Percentiles rank a stretch among this genome's conserved stretches.
Conservation (phyloP, 345 rosid species). For the Lumnitzera littorea region DNA sequence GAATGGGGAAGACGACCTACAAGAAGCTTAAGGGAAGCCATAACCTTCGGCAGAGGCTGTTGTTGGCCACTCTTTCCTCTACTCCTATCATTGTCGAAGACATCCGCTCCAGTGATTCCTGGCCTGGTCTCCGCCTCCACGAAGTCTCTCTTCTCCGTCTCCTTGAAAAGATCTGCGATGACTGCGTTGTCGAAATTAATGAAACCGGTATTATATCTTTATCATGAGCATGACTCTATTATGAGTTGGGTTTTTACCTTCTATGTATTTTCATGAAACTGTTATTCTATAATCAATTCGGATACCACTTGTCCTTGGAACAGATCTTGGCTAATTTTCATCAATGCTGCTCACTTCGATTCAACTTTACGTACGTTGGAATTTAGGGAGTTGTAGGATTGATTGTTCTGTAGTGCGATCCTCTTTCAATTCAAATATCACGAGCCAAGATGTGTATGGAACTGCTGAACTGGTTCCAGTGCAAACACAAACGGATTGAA, state of each 20-base stretch:
- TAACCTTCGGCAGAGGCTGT: slow-evolving; percentile 64
- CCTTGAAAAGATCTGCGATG: slow-evolving; percentile 61
- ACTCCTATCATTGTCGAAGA: slow-evolving; percentile 56
- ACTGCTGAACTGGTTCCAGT: no score
- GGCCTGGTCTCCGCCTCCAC: slow-evolving; percentile 73
- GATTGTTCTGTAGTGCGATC: no score
- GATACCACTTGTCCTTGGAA: no score
- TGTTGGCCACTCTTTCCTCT: slow-evolving; percentile 58
- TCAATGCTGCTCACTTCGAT: no score
- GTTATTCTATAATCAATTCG: no score
- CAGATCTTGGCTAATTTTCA: no score
- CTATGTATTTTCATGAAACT: neutral
- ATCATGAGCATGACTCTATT: neutral
- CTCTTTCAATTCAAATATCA: no score
- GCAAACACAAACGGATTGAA: no score
- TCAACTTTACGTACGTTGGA: no score
- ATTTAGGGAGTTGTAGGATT: no score
- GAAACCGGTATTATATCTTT: slow-evolving; percentile 50
- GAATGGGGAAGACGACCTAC: slow-evolving; percentile 57
- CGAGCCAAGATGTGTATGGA: no score
- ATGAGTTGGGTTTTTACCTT: neutral
- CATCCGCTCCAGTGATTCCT: slow-evolving; percentile 53
- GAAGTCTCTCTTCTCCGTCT: slow-evolving; percentile 83
- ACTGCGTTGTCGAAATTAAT: slow-evolving; percentile 55
- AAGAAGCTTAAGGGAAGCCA: slow-evolving; percentile 70